Evolutionary conservation across 169 alveolate genomes (phyloP).

Genomic region (Plasmodium berghei): DNA sequence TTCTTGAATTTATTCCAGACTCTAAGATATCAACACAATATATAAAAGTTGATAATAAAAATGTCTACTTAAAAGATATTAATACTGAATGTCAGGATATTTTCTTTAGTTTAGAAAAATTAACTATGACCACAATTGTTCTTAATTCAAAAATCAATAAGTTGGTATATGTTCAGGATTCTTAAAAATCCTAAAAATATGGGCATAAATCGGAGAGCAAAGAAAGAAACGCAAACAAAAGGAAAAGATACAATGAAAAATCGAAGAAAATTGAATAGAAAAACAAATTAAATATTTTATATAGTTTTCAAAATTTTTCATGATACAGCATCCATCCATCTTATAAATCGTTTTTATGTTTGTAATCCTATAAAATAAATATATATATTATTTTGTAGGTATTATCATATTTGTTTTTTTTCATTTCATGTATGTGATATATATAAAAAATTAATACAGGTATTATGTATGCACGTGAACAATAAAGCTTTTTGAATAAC

Average conservation of each 20-base stretch:
- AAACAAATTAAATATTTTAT: too few species aligned
- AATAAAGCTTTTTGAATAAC: too few species aligned
- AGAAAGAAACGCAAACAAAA: background rate
- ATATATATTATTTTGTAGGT: too few species aligned
- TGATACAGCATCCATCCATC: too few species aligned
- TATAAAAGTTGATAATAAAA: conserved; percentile 53
- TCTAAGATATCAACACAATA: conserved; percentile 55
- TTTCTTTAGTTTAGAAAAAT: conserved; percentile 35
- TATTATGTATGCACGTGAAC: too few species aligned
- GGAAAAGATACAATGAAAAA: background rate
- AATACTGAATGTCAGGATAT: conserved; percentile 51
- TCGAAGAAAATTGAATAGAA: background rate
- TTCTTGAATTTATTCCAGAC: conserved; percentile 54
- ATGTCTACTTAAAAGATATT: conserved; percentile 59
- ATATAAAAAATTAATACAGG: too few species aligned
- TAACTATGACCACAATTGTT: conserved; percentile 62
- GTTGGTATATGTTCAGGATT: conserved; percentile 33
- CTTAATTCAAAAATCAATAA: conserved; percentile 58
- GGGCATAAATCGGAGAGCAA: background rate
- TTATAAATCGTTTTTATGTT: too few species aligned
- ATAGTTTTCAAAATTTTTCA: too few species aligned
- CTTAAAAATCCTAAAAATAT: background rate
- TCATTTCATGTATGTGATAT: too few species aligned
- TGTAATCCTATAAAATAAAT: too few species aligned
- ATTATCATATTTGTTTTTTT: too few species aligned